Base-by-base conservation (phyloP, 2,329 filamentous ascomycete genomes). In the Clonostachys rosea region DNA sequence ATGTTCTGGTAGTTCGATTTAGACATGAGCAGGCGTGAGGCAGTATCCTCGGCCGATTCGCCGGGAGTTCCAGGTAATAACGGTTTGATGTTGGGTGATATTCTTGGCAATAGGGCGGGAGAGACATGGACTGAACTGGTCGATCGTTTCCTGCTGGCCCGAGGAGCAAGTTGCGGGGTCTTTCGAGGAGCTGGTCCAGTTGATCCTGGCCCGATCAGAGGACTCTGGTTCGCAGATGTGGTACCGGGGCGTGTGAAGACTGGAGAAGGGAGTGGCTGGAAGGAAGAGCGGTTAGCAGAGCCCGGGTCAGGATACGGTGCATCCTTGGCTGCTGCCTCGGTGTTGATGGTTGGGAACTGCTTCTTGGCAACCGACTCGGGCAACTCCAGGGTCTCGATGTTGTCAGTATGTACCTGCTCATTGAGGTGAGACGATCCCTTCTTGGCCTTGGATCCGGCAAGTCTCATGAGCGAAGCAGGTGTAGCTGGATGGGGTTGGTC, bases 1-100 rank as follows among this genome's bases (percentile, higher is more conserved):
- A 99, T 94, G 58, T 96, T 95, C 60, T 97, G 92, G 59, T 99
- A 99, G 60, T 99, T 99, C 3, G 92, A 97, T 64, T 97, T 97
- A 14, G 89, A 90, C 35, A 91, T 89, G 30, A 99, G 77, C 41
- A 97, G 78, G 30, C 90, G 78, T n/a, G 81, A 84, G 0, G 81
- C 76, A 2, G 79, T 76, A 55, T 83, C 79, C 54, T 84, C 81
- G 5, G 73, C 74, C 2, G 78, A 73, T 48, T 75, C 67, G 4
- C 75, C 75, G 5, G 71, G 59, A 1, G 66, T 65, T 24, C 69
- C 85, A 17, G 91, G 90, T 42, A 96, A 77, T 18, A 96, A 67
- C 10, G 94, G 92, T 63, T 96, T 95, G 64, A 99, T 96, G 63
- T 83, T 95, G 4, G 92, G 94, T 24, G 91, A 96, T 51, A 97